Evolutionary conservation across 225 moss, liverwort and hornwort genomes (phyloP), one percentile per base, ranked within the genome.

Genomic region (Antitrichia curtipendula): DNA sequence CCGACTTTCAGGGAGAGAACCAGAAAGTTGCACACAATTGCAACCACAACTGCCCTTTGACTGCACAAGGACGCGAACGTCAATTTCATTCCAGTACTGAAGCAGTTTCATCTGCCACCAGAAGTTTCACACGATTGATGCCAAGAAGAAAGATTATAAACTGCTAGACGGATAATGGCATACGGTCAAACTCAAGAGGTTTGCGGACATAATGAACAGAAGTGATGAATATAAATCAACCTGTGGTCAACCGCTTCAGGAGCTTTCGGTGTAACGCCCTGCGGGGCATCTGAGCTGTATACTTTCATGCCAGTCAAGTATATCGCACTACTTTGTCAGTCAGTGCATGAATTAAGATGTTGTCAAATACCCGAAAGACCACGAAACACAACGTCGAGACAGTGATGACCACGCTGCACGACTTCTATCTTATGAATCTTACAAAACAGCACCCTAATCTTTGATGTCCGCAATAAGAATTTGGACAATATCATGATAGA

Each of bases 1-100:
- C 97, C 99, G 84, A 96, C 90, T 92, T 99, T 99, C 88, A 99
- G 90, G 76, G 95, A 87, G 75, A 99, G 94, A 60, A 99, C 99
- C 87, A 99, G 90, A 88, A 99, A 97, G 89, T 99, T 99, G 92
- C 97, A 97, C 91, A 94, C 95, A 50, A 99, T 73, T 60, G 99
- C 99, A 84, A 96, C 96, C 40, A 94, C 92, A 82, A 99, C 99
- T 63, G 99, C 99, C 75, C 99, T 94, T 89, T 97, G 97, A 92
- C 99, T 99, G 97, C 90, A 88, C 83, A 89, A 87, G 81, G 54
- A 89, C 29, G n/a, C 59, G 45, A 89, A 89, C 25, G 86, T 92
- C 85, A 88, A 53, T 83, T 81, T 86, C 84, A 65, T 80, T 90
- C 59, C 69, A 66, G 60, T 36, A 83, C 61, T 38, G 18, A 90